Base-by-base conservation (phyloP, 179 eudicot species). In the Nepenthes alata region DNA sequence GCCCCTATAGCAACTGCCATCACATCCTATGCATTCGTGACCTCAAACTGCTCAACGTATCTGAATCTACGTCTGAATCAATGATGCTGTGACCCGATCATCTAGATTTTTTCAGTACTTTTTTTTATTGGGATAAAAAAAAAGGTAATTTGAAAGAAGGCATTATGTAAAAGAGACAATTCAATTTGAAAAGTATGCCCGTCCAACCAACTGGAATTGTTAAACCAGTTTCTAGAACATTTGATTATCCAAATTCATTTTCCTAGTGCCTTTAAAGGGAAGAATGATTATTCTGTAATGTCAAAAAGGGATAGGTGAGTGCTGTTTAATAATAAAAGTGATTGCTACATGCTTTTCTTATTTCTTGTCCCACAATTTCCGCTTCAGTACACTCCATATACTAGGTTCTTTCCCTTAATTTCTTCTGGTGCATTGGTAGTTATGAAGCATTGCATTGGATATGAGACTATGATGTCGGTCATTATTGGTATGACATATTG, bases 241-340 rank as follows among this genome's bases (percentile, higher is more conserved):
- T 34, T 67, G 5, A 50, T 55, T 25, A 53, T 13, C 13, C 37
- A 41, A 60, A 50, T 60, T 60, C 61, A 10, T 57, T 59, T 62
- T 59, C 55, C 10, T 70, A 64, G 76, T 51, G 11, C 36, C 72
- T 60, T 44, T 70, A 83, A 66, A 61, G 86, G 88, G 58, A 83
- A 83, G 61, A 80, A 77, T 63, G 80, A 74, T 61, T 73, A 67
- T 66, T 67, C 80, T 12, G 53, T 70, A 53, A 81, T 71, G 72
- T 67, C 76, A 47, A 81, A 72, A 68, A 81, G 67, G 54, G 87
- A 79, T 67, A 78, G 70, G 67, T 83, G 71, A 75, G 85, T 83
- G 70, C 87, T 76, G 59, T 81, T 86, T 69, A 75, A 57, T 66
- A 61, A 66, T 55, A 80, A 81, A 76, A 89, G 94, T 85, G 62